These are phyloP conservation scores for Pseudonectria buxi DNA, from an alignment of 2,329 filamentous ascomycete species.

Conservation along the genomic window DNA sequence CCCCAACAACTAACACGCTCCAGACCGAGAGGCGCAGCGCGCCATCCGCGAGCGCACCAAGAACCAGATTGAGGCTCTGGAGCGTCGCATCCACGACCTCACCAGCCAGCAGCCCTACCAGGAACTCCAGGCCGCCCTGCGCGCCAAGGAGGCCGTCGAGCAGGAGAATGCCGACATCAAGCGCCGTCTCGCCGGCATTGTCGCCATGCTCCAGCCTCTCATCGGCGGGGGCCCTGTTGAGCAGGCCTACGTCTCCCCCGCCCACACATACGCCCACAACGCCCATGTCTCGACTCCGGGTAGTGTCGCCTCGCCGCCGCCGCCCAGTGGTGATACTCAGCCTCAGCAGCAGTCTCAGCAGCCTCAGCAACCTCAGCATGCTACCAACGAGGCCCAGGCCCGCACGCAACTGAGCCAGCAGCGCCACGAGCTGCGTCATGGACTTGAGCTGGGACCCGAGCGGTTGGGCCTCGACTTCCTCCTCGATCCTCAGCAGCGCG, in stretches of 20 bases:
- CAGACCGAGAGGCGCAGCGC: conserved; percentile 78
- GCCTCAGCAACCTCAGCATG: conserved; percentile 9
- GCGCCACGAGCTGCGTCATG: conserved; percentile 44
- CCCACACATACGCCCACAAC: conserved; percentile 21
- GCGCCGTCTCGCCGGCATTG: conserved; percentile 56
- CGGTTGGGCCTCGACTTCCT: conserved; percentile 68
- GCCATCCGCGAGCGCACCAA: conserved; percentile 79
- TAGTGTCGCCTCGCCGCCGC: conserved; percentile 18
- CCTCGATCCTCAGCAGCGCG: conserved; percentile 53
- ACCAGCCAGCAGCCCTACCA: conserved; percentile 76
- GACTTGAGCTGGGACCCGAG: conserved; percentile 56
- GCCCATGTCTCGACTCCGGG: conserved; percentile 21
- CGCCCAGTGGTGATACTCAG: too few species aligned
- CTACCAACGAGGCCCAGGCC: conserved; percentile 8
- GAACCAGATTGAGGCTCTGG: conserved; percentile 68
- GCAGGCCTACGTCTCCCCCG: conserved; percentile 27
- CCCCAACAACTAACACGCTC: conserved; percentile 10
- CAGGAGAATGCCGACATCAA: conserved; percentile 76
- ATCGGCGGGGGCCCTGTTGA: conserved; percentile 30
- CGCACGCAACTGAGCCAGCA: conserved; percentile 36
- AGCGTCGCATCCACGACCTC: conserved; percentile 66
- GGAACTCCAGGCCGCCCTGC: conserved; percentile 69
- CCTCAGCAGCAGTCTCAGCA: conserved; percentile 12
- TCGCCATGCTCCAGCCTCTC: conserved; percentile 58
- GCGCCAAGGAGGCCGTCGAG: conserved; percentile 70